phyloP scores from a whole-genome alignment of 257 asterid genomes.

The Nicotiana knightiana region DNA sequence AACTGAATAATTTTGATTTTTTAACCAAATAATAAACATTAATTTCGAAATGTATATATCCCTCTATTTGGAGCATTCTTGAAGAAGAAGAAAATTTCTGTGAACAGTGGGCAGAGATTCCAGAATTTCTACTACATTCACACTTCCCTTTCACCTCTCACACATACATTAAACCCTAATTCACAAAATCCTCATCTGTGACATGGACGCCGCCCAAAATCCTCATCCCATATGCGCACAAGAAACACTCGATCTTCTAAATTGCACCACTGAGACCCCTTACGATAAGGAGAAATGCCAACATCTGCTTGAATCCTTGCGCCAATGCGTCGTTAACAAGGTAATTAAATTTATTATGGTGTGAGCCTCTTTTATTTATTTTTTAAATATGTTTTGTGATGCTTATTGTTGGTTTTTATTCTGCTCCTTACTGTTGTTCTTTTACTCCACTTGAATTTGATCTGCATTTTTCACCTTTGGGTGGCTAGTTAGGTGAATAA shows the following conservation, averaged over 20 bases:
- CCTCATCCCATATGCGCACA: slow-evolving; percentile 53
- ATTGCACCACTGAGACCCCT: slow-evolving; percentile 60
- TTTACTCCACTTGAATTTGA: not conserved
- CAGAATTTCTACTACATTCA: not conserved
- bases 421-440: not conserved
- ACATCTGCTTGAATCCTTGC: slow-evolving; percentile 60
- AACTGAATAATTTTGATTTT: too few species aligned
- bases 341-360: slow-evolving; percentile 19
- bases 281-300: slow-evolving; percentile 64
- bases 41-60: not conserved
- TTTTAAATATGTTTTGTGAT: too few species aligned
- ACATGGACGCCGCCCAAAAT: slow-evolving; percentile 38
- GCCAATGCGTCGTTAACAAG: slow-evolving; percentile 64
- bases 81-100: not conserved
- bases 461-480: not conserved
- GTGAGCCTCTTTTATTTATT: too few species aligned
- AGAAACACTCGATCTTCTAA: slow-evolving; percentile 73
- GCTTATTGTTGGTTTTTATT: not conserved
- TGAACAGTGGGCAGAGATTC: not conserved
- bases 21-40: too few species aligned
- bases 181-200: not conserved
- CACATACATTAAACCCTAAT: not conserved
- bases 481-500: not conserved
- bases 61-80: not conserved
- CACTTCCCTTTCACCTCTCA: not conserved